Base-by-base conservation (phyloP, 805 yeast species). In the Pichia ethanolica region DNA sequence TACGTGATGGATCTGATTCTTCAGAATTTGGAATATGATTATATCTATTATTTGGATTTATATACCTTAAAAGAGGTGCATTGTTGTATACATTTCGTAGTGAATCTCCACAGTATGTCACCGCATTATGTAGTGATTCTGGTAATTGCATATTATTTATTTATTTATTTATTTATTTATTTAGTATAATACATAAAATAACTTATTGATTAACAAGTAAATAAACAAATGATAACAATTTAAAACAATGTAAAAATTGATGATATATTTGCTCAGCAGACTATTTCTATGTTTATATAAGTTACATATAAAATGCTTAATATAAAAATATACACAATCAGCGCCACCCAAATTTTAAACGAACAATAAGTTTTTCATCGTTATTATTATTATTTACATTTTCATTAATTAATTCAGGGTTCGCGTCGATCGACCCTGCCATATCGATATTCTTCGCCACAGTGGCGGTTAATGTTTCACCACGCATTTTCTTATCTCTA, bases 11-110 rank as follows among this genome's bases (percentile, higher is more conserved):
- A 28, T 49, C 52, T 3, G 40, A n/a, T 9, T 20, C 28, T 4
- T 38, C 43, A 10, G 12, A 20, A 7, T 49, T 49, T 30, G 53
- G 50, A 14, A 63, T 39, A 2, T 51, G 48, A 35, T 63, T 57
- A 49, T 63, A 65, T 35, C 64, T 49, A 41, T 58, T 61, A 6
- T 52, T 41, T 7, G 51, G 49, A 42, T 59, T 57, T 33, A 65
- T 48, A 39, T 58, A 61, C 32, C 67, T 48, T 12, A 65, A 37
- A 7, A 65, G 45, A 2, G 69, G 69, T 3, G 68, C 69, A 41
- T 62, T 61, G n/a, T 53, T 46, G 44, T 50, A 49, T 9, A 49
- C 7, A 5, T 27, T 20, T 14, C 34, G 39, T 6, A 49, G 13
- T 5, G 33, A 11, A 7, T 35, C 20, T 28, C 20, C 10, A 7